Percentiles rank a stretch among this genome's conserved stretches.
These are phyloP conservation scores for Cercospora brassicicola DNA, from an alignment of 2,329 filamentous ascomycete genomes.

Conservation along the genomic window DNA sequence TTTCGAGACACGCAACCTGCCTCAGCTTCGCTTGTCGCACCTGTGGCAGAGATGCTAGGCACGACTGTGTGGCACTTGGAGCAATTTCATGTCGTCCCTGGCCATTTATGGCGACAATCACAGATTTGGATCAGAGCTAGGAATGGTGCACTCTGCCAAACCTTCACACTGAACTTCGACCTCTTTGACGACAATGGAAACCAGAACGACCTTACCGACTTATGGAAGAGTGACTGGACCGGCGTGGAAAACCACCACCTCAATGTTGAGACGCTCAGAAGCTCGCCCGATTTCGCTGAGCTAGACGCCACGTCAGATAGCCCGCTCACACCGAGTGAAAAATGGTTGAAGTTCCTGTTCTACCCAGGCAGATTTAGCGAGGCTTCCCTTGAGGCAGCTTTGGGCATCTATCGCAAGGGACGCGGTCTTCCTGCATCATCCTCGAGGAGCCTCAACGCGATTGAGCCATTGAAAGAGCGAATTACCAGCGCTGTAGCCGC, in stretches of 20 bases:
- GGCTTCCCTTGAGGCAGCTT: conserved; percentile 77
- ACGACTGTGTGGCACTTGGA: conserved; percentile 55
- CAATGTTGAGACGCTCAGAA: conserved; percentile 44
- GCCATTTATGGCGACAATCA: conserved; percentile 42
- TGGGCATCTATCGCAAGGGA: conserved; percentile 76
- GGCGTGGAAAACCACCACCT: conserved; percentile 46
- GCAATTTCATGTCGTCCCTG: conserved; percentile 47
- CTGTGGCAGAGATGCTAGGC: conserved; percentile 53
- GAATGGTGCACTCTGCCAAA: conserved; percentile 60
- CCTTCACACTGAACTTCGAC: conserved; percentile 72
- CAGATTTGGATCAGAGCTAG: conserved; percentile 53
- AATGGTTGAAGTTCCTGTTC: conserved; percentile 83
- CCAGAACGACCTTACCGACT: conserved; percentile 59
- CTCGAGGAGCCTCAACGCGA: conserved; percentile 46
- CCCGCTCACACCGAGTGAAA: conserved; percentile 54
- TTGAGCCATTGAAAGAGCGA: conserved; percentile 68
- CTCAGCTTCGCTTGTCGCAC: conserved; percentile 60
- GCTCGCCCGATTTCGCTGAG: conserved; percentile 40
- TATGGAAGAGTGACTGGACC: conserved; percentile 63
- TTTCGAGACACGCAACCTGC: conserved; percentile 56
- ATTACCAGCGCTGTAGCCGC: conserved; percentile 71
- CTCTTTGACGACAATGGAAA: conserved; percentile 58
- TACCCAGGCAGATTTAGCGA: conserved; percentile 78
- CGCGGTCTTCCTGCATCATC: conserved; percentile 44
- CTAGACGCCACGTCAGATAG: conserved; percentile 33